These are phyloP conservation scores for Castanopsis chinensis DNA, from an alignment of 306 rosid genomes.

Conservation along the genomic window DNA sequence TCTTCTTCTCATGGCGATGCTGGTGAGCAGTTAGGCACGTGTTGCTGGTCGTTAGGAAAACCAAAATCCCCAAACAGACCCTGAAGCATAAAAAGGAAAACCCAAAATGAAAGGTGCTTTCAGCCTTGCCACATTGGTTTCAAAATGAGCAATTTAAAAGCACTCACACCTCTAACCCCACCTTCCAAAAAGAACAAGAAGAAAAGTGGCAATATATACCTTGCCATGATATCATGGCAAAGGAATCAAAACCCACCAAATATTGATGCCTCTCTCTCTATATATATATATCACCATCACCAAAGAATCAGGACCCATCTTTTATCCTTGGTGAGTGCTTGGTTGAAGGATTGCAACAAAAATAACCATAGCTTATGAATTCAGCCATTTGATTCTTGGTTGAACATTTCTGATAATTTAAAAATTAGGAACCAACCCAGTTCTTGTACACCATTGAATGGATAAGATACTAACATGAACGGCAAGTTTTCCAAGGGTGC, in stretches of 20 bases:
- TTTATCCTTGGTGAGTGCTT: background rate
- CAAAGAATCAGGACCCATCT: conserved; percentile 1
- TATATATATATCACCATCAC: background rate
- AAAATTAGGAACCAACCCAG: background rate
- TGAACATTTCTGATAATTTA: background rate
- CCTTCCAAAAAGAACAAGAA: background rate
- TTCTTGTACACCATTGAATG: background rate
- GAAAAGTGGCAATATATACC: background rate
- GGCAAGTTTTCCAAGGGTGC: too few species aligned
- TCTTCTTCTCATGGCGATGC: conserved; percentile 29
- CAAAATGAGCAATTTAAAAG: background rate
- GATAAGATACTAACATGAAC: too few species aligned
- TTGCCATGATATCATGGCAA: background rate
- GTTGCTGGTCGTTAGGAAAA: conserved; percentile 42
- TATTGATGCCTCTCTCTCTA: too few species aligned
- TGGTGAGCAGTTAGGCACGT: conserved; percentile 39
- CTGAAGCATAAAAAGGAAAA: conserved; percentile 40
- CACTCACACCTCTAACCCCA: background rate
- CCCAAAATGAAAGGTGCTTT: conserved; percentile 6
- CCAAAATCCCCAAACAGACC: conserved; percentile 76
- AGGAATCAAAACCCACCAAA: background rate
- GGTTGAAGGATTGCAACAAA: background rate
- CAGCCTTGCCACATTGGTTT: conserved; percentile 7
- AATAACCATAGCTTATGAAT: background rate
- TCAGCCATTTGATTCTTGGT: background rate